Evolutionary conservation across 2,329 filamentous ascomycete genomes (phyloP).

Genomic region (Xylariaceae sp.): DNA sequence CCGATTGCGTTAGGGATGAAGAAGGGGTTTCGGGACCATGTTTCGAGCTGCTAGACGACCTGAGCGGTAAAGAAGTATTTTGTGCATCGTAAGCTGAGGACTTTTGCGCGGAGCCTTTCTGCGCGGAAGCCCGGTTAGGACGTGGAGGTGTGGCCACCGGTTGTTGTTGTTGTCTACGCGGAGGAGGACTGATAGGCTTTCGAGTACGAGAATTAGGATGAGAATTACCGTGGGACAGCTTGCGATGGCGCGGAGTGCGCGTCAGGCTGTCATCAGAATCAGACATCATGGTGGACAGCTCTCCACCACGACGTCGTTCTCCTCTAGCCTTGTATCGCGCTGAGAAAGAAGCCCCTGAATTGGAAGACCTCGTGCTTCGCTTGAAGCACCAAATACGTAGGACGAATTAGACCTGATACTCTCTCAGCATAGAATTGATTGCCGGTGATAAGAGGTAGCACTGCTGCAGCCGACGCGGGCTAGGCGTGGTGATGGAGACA

Average conservation of each 20-base stretch:
- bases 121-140: constrained; percentile 10
- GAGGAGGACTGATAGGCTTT: constrained; percentile 16
- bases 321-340: too few relatives aligned
- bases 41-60: constrained; percentile 10
- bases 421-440: too few relatives aligned
- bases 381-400: too few relatives aligned
- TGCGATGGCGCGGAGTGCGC: too few relatives aligned
- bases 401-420: too few relatives aligned
- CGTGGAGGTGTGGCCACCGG: constrained; percentile 15
- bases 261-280: constrained; percentile 21
- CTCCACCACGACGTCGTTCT: too few relatives aligned
- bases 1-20: constrained; percentile 5
- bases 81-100: constrained; percentile 14
- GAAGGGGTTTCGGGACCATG: constrained; percentile 13
- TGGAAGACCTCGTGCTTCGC: too few relatives aligned
- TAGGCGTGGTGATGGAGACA: too few relatives aligned
- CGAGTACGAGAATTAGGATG: constrained; percentile 10
- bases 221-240: neutral
- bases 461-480: too few relatives aligned
- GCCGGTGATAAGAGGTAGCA: too few relatives aligned
- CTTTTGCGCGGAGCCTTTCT: constrained; percentile 18
- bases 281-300: constrained; percentile 13
- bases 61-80: constrained; percentile 9
- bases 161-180: constrained; percentile 6
- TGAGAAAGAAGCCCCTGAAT: too few relatives aligned